These are phyloP conservation scores for Aspergillus transmontanensis DNA, from an alignment of 2,329 filamentous ascomycete species.

Conservation along the genomic window DNA sequence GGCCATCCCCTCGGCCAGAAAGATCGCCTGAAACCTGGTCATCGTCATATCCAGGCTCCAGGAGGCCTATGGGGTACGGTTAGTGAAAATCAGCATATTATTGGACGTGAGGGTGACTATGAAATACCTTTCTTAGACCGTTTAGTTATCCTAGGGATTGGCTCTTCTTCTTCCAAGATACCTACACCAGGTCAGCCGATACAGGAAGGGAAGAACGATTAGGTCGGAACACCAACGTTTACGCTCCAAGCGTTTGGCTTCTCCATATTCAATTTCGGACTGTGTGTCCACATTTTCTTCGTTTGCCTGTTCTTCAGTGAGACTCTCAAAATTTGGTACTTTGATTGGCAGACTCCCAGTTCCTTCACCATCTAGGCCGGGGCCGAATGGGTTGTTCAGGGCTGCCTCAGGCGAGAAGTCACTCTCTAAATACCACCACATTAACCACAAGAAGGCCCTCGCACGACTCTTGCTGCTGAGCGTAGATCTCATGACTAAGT, in stretches of 20 bases:
- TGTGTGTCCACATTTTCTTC: constrained; percentile 53
- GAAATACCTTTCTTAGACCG: constrained; percentile 46
- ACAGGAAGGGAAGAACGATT: not conserved
- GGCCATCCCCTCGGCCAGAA: constrained; percentile 23
- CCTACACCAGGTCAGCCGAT: constrained; percentile 29
- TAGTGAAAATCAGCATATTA: not conserved
- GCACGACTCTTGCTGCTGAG: constrained; percentile 82
- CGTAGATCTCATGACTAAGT: constrained; percentile 88
- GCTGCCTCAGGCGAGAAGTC: constrained; percentile 89
- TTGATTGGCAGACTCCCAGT: constrained; percentile 49
- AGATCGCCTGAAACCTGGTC: constrained; percentile 33
- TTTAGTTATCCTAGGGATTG: constrained; percentile 47
- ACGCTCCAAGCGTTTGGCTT: constrained; percentile 51
- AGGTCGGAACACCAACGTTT: constrained; percentile 39
- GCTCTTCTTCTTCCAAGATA: constrained; percentile 53
- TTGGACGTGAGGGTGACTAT: not conserved
- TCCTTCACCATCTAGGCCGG: constrained; percentile 47
- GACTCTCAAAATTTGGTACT: constrained; percentile 49
- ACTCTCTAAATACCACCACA: constrained; percentile 99
- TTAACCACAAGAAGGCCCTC: constrained; percentile 89
- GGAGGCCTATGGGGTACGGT: constrained; percentile 4
- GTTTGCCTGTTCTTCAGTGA: constrained; percentile 54
- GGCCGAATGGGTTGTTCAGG: constrained; percentile 86
- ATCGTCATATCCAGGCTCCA: constrained; percentile 37
- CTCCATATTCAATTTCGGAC: constrained; percentile 52